Evolutionary conservation across 305 asterid species (phyloP), one percentile per base, ranked within the genome.

Genomic region (Solanum hybrid): DNA sequence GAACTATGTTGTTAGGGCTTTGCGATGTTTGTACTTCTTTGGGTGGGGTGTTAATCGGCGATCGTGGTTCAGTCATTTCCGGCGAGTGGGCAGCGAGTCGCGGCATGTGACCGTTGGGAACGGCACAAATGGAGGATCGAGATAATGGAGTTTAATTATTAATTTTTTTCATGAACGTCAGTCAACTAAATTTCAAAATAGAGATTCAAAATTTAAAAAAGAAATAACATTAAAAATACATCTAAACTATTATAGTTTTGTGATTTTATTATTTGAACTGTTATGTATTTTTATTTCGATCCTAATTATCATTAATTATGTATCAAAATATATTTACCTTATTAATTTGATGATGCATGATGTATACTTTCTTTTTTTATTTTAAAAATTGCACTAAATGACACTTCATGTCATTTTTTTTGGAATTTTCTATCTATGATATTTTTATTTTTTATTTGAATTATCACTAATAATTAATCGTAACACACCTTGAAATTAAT

Each of bases 61-160:
- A 85, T 31, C 15, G 88, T 57, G 88, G 34, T 2, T 57, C 88
- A 13, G 14, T 32, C 88, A 85, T 57, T 57, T 20, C 73, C n/a
- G 51, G 15, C 11, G 77, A 85, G 88, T 57, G 34, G 88, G 88
- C 17, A 85, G 11, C 88, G 45, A 57, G 88, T 57, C 27, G 88
- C 73, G 77, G 88, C 88, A 84, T 84, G 88, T 84, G 31, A 51
- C 88, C 88, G 88, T 57, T 84, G 29, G 12, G 6, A 57, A 84
- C 76, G 76, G 22, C 76, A 31, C 6, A 11, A 84, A 51, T 84
- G 38, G 5, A 32, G 88, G 76, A 32, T 84, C 39, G 9, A 38
- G 84, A 33, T 78, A 2, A 77, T 11, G 77, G 77, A 5, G 32
- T 70, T 8, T 2, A 10, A 1, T 57, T 51, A 2, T 0, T 41